These are phyloP conservation scores for Meyerozyma elateridarum DNA, from an alignment of 1,139 yeast species.

Conservation along the genomic window DNA sequence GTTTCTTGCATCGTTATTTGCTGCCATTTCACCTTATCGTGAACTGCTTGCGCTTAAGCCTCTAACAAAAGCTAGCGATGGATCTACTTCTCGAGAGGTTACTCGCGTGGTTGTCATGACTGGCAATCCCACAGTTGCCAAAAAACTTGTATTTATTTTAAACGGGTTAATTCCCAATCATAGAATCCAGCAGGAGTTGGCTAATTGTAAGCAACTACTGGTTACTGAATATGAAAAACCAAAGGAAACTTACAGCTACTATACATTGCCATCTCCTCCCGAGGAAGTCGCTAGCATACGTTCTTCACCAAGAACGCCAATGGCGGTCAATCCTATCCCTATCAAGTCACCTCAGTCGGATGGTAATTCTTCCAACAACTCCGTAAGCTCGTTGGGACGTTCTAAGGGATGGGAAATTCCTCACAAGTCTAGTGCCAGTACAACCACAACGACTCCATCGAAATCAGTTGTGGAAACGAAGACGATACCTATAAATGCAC, in stretches of 20 bases:
- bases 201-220: background rate
- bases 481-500: slow-evolving; percentile 20
- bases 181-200: background rate
- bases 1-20: slow-evolving; percentile 45
- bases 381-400: slow-evolving; percentile 24
- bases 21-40: slow-evolving; percentile 37
- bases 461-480: slow-evolving; percentile 14
- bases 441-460: slow-evolving; percentile 15
- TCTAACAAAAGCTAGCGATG: slow-evolving; percentile 14
- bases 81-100: slow-evolving; percentile 21
- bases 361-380: slow-evolving; percentile 17
- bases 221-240: background rate
- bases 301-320: slow-evolving; percentile 5
- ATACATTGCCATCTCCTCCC: background rate
- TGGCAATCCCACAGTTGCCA: slow-evolving; percentile 58
- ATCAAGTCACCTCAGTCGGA: slow-evolving; percentile 16
- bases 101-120: slow-evolving; percentile 55
- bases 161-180: slow-evolving; percentile 40
- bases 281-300: slow-evolving; percentile 2
- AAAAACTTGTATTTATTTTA: slow-evolving; percentile 50
- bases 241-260: background rate
- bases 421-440: slow-evolving; percentile 26
- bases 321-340: slow-evolving; percentile 25
- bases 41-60: slow-evolving; percentile 34
- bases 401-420: slow-evolving; percentile 47